A percentile compares a stretch with the other conserved stretches of the same genome.
Evolutionary conservation across 305 asterid genomes (phyloP).

Genomic region (Ajuga reptans): DNA sequence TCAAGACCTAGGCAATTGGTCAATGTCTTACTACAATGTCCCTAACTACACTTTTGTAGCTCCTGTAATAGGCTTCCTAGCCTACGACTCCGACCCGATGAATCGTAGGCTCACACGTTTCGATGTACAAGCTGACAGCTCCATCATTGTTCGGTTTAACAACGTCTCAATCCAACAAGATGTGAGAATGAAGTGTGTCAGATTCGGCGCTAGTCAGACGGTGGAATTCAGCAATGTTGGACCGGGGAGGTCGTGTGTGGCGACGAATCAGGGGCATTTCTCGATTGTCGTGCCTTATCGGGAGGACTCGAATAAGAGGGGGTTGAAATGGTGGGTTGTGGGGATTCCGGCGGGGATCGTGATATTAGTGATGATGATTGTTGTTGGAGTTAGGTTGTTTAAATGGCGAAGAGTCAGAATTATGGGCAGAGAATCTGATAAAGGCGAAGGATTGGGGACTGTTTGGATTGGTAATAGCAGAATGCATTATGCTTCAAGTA

Average conservation of each 20-base stretch:
- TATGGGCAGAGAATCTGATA: conserved; percentile 59
- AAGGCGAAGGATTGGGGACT: conserved; percentile 46
- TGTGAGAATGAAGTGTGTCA: conserved; percentile 37
- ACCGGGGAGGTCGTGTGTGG: conserved; percentile 29
- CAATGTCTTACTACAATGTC: conserved; percentile 47
- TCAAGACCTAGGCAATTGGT: conserved; percentile 59
- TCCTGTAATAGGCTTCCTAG: conserved; percentile 62
- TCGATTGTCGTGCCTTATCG: conserved; percentile 45
- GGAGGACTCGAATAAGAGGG: background rate
- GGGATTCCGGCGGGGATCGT: conserved; percentile 47
- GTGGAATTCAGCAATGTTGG: conserved; percentile 42
- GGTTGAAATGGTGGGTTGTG: conserved; percentile 51
- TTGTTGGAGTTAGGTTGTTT: conserved; percentile 23
- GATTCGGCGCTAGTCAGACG: conserved; percentile 37
- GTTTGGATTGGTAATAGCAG: conserved; percentile 68
- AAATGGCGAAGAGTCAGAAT: conserved; percentile 27
- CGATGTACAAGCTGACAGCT: conserved; percentile 17
- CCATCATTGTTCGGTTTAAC: conserved; percentile 44
- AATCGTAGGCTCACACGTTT: conserved; percentile 21
- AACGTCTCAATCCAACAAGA: background rate
- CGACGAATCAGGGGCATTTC: conserved; percentile 53
- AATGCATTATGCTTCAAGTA: conserved; percentile 72
- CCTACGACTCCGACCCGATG: conserved; percentile 37
- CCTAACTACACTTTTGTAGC: conserved; percentile 42
- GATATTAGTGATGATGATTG: conserved; percentile 31